phyloP scores from a whole-genome alignment of 2,329 filamentous ascomycete genomes.

The Ophiocordyceps sinensis region DNA sequence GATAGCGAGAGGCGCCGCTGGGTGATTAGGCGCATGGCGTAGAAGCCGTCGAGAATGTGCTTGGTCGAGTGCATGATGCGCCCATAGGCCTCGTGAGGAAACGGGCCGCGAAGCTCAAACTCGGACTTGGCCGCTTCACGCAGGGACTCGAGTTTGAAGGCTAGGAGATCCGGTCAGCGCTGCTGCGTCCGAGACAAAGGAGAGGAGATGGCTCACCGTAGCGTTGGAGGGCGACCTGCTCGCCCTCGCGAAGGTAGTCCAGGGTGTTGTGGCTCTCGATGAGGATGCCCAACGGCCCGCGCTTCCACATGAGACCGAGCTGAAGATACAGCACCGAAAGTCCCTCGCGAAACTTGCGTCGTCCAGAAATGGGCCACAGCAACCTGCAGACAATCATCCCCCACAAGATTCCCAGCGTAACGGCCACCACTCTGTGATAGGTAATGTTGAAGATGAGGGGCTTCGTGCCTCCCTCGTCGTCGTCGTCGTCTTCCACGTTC shows the following conservation, averaged over 20 bases:
- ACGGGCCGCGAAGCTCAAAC: slow-evolving; percentile 78
- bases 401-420: slow-evolving; percentile 80
- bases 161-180: slow-evolving; percentile 11
- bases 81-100: slow-evolving; percentile 59
- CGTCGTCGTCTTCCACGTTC: slow-evolving; percentile 64
- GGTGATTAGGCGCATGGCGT: slow-evolving; percentile 90
- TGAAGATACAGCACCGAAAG: slow-evolving; percentile 84
- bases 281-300: slow-evolving; percentile 70
- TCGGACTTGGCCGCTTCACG: slow-evolving; percentile 64
- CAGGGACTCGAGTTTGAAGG: slow-evolving; percentile 58
- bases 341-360: slow-evolving; percentile 77
- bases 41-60: slow-evolving; percentile 81
- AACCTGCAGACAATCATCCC: slow-evolving; percentile 78
- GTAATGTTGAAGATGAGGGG: slow-evolving; percentile 82
- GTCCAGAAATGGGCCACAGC: slow-evolving; percentile 87
- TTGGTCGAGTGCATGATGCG: slow-evolving; percentile 68
- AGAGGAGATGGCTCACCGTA: slow-evolving; percentile 32
- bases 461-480: slow-evolving; percentile 73
- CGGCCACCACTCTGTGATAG: slow-evolving; percentile 73
- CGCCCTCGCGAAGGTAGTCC: slow-evolving; percentile 74
- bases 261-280: slow-evolving; percentile 40
- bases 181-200: neutral
- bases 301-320: slow-evolving; percentile 92
- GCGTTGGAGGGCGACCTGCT: slow-evolving; percentile 75
- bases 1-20: slow-evolving; percentile 63